Percentiles rank a stretch among this genome's conserved stretches.
Conservation (phyloP, 2,329 filamentous ascomycete species). For the Claviceps africana region DNA sequence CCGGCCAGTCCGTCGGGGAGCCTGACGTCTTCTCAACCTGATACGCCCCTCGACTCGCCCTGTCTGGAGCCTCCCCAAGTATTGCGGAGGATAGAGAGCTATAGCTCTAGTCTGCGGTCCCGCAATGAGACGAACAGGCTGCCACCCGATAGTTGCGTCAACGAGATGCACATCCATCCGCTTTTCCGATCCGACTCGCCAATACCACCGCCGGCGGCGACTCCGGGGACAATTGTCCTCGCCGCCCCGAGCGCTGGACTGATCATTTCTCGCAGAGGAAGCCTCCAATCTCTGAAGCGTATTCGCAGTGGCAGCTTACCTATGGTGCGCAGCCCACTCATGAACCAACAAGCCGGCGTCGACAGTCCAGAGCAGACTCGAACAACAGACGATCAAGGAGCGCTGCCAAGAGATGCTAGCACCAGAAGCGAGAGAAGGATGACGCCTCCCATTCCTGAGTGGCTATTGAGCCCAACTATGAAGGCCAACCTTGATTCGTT, state of each 20-base stretch:
- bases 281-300: constrained; percentile 35
- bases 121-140: constrained; percentile 15
- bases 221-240: constrained; percentile 55
- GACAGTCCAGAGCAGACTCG: constrained; percentile 18
- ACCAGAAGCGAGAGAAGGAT: constrained; percentile 27
- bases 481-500: constrained; percentile 24
- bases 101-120: constrained; percentile 27
- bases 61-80: constrained; percentile 39
- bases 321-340: constrained; percentile 31
- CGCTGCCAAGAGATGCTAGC: neutral
- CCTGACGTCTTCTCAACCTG: constrained; percentile 47
- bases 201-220: constrained; percentile 48
- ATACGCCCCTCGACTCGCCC: constrained; percentile 28
- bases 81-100: constrained; percentile 35
- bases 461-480: constrained; percentile 41
- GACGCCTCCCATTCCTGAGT: constrained; percentile 48
- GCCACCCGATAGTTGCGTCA: constrained; percentile 16
- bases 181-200: constrained; percentile 63
- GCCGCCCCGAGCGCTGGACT: constrained; percentile 57
- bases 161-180: constrained; percentile 62
- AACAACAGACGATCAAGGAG: neutral
- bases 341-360: constrained; percentile 29
- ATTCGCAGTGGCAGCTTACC: constrained; percentile 44
- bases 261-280: constrained; percentile 40
- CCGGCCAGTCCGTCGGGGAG: constrained; percentile 51